Evolutionary conservation across 257 asterid species (phyloP).

Genomic region (Solanum boliviense): DNA sequence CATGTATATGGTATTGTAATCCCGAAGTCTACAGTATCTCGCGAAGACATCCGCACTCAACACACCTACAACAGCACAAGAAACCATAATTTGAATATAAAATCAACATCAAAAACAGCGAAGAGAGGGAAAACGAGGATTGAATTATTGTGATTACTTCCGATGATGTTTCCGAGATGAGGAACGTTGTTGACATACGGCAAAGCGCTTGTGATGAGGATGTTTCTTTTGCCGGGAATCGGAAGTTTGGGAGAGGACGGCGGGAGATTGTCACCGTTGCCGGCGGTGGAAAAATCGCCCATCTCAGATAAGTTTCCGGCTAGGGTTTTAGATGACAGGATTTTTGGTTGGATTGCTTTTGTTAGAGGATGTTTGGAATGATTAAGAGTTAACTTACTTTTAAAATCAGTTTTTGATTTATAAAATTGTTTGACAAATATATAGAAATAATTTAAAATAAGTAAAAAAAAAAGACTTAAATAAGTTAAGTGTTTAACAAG

Average conservation of each 20-base stretch:
- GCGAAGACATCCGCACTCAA: slow-evolving; percentile 95
- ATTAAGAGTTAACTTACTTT: too few species aligned
- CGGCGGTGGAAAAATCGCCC: slow-evolving; percentile 19
- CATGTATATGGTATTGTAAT: slow-evolving; percentile 58
- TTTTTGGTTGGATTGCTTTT: background rate
- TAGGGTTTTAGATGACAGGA: background rate
- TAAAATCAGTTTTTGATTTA: too few species aligned
- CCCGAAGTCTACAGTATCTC: slow-evolving; percentile 72
- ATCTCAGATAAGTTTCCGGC: slow-evolving; percentile 1
- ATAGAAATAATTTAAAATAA: too few species aligned
- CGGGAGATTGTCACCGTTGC: slow-evolving; percentile 1
- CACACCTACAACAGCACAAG: slow-evolving; percentile 40
- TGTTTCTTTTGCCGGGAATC: slow-evolving; percentile 59
- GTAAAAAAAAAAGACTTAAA: too few species aligned
- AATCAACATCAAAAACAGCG: background rate
- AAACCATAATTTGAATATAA: background rate
- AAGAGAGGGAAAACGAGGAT: background rate
- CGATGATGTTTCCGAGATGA: slow-evolving; percentile 93
- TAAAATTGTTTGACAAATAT: too few species aligned
- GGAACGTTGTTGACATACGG: slow-evolving; percentile 95
- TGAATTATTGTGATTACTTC: slow-evolving; percentile 26
- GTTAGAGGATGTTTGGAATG: background rate
- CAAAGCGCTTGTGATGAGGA: slow-evolving; percentile 83
- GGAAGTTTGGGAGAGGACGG: slow-evolving; percentile 41
- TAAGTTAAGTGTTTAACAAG: too few species aligned